A percentile compares a stretch with the other conserved stretches of the same genome.
Conservation (phyloP, 352 stramenopile species). For the Globisporangium sylvaticum region DNA sequence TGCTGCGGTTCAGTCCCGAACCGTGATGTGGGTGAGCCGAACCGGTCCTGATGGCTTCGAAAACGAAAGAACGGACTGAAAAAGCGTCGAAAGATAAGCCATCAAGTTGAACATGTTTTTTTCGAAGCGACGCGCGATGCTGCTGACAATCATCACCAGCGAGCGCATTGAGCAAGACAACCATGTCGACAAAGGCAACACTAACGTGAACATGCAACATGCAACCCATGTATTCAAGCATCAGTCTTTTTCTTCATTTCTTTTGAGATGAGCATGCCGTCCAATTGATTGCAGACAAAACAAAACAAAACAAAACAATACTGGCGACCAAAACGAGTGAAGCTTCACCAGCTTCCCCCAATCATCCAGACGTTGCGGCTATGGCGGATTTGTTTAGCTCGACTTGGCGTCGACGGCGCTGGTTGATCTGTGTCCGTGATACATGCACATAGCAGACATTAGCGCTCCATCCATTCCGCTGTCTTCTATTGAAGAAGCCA, state of each 20-base stretch:
- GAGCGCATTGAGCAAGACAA: too few species aligned
- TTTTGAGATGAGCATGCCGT: neutral
- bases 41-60: neutral
- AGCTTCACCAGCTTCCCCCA: neutral
- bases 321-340: neutral
- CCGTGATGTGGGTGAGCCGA: neutral
- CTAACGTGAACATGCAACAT: neutral
- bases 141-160: too few species aligned
- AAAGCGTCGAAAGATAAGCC: neutral
- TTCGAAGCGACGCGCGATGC: neutral
- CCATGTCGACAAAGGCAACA: neutral
- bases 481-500: slow-evolving; percentile 3
- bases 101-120: neutral
- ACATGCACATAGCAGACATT: neutral
- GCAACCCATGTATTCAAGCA: neutral
- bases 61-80: too few species aligned
- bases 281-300: neutral
- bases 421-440: neutral
- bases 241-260: neutral
- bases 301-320: neutral
- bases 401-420: neutral
- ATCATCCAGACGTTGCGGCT: neutral
- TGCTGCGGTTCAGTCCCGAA: neutral
- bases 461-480: slow-evolving; percentile 2
- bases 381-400: neutral